A percentile compares a stretch with the other conserved stretches of the same genome.
Conservation (phyloP, 495 filamentous ascomycete species). For the Xylaria telfairii region DNA sequence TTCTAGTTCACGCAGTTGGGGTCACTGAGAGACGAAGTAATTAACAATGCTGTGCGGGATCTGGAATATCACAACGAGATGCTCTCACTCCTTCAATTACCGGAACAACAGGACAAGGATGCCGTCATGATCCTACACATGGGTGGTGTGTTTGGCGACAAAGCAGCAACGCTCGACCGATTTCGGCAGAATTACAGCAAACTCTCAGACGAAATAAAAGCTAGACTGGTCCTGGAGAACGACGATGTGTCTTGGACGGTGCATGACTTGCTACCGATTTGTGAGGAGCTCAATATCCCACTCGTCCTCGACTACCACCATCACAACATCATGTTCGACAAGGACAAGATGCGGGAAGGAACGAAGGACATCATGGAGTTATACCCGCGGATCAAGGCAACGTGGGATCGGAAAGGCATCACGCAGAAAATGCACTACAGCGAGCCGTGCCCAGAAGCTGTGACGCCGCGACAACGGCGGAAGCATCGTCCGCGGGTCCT, state of each 20-base stretch:
- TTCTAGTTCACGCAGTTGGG: constrained; percentile 83
- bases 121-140: constrained; percentile 96
- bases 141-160: constrained; percentile 91
- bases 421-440: constrained; percentile 97
- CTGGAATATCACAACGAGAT: constrained; percentile 90
- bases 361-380: constrained; percentile 78
- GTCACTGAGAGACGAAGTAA: constrained; percentile 75
- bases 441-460: constrained; percentile 74
- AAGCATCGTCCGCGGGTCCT: constrained; percentile 83
- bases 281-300: constrained; percentile 91
- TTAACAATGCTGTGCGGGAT: constrained; percentile 77
- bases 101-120: constrained; percentile 81
- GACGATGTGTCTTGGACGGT: constrained; percentile 91
- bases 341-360: constrained; percentile 75
- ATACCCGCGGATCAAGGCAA: constrained; percentile 70
- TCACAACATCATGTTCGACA: constrained; percentile 90
- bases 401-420: constrained; percentile 86
- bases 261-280: constrained; percentile 88
- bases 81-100: constrained; percentile 76
- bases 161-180: constrained; percentile 77
- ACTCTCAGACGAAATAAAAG: constrained; percentile 72
- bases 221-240: constrained; percentile 88
- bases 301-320: constrained; percentile 94
- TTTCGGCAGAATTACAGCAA: constrained; percentile 79
- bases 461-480: constrained; percentile 75